Evolutionary conservation across 306 rosid genomes (phyloP), one percentile per base, ranked within the genome.

Genomic region (Sphenostylis stenocarpa): DNA sequence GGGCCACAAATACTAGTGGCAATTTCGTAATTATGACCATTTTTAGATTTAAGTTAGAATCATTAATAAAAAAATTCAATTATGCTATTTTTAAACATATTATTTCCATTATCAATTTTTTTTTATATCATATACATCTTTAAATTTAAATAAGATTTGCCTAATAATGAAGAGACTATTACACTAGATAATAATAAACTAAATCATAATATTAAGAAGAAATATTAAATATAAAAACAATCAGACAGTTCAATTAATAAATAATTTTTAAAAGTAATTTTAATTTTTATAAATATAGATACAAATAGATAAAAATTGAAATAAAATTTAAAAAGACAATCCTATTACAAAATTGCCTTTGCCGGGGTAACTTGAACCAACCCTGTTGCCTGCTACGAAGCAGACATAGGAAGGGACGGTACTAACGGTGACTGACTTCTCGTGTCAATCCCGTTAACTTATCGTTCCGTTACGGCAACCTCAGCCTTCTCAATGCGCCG

Each of bases 341-440:
- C 14, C 44, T 38, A 72, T 56, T 4, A 55, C 53, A 9, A 39
- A 55, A 72, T 39, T 79, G 67, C 86, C 84, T 23, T 17, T 55
- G 90, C 89, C 87, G 90, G 92, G 92, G 85, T 85, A 82, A 84
- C 83, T 82, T 72, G 75, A 88, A 90, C 91, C 88, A 87, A 85
- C 78, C 84, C 73, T 89, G 90, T 83, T 88, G 92, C 97, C 92
- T 91, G 90, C 87, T 89, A 82, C 84, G 85, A 85, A 91, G 94
- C 90, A 87, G 87, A 86, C 97, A 84, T 73, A 64, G 83, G 86
- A 78, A 75, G 81, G 77, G 88, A 85, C 81, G 73, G 78, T 70
- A 17, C 72, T 75, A 71, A 91, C 85, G 84, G 75, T 73, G 73
- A 81, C 82, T 83, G 34, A 66, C 3, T 21, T 12, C 16, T 53